Evolutionary conservation across 116 monocot genomes (phyloP).

Genomic region (Posidonia oceanica): DNA sequence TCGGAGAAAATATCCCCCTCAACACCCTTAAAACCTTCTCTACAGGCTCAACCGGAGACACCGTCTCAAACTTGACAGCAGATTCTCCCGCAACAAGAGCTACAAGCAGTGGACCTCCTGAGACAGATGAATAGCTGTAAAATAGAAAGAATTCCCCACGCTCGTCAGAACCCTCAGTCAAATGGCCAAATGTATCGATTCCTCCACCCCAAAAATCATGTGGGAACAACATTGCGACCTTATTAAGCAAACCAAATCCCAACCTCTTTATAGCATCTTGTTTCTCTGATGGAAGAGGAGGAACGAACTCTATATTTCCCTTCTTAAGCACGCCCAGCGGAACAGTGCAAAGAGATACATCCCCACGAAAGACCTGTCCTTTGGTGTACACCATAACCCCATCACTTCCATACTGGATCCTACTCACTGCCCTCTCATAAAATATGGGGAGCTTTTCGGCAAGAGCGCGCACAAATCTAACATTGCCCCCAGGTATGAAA

Average conservation of each 20-base stretch:
- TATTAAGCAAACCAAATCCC: conserved; percentile 88
- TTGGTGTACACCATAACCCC: conserved; percentile 68
- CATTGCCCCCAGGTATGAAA: conserved; percentile 92
- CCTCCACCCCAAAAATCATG: conserved; percentile 81
- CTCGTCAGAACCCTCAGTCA: conserved; percentile 47
- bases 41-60: conserved; percentile 45
- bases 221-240: conserved; percentile 85
- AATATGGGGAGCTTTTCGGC: conserved; percentile 67
- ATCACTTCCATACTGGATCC: conserved; percentile 70
- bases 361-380: conserved; percentile 61
- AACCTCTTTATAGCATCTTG: conserved; percentile 67
- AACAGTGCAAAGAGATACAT: conserved; percentile 77
- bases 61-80: conserved; percentile 70
- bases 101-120: conserved; percentile 84
- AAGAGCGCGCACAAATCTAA: conserved; percentile 57
- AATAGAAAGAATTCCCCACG: conserved; percentile 95
- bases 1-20: conserved; percentile 65
- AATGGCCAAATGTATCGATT: conserved; percentile 85
- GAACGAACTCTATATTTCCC: conserved; percentile 58
- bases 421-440: conserved; percentile 46
- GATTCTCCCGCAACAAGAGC: conserved; percentile 91
- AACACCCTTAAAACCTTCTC: conserved; percentile 48
- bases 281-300: conserved; percentile 59
- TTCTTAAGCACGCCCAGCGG: conserved; percentile 95
- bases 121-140: conserved; percentile 88